Base-by-base conservation (phyloP, 139 green algal species). In the Chlamydomonas sphaeroides region DNA sequence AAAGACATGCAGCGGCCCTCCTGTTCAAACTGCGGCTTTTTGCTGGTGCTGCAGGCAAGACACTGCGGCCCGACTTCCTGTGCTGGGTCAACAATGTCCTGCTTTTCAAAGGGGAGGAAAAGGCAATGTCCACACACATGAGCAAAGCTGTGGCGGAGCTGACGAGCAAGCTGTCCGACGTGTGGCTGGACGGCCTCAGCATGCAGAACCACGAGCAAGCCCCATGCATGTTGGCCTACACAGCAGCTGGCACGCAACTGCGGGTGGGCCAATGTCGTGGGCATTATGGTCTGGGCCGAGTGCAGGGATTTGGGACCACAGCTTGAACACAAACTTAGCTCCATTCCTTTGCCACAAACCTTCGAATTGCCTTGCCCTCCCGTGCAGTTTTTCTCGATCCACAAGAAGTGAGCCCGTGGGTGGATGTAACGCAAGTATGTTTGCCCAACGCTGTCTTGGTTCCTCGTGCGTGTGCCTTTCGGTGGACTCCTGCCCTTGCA, bases 101-200 rank as follows among this genome's bases (percentile, higher is more conserved):
- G 66, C 66, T 72, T 18, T 72, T 72, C 39, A 72, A 72, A 39
- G 66, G 66, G 11, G 66, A 72, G 39, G 66, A 72, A 35, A 72
- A 56, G 39, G 66, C 66, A 15, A 35, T 18, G 21, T 14, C 53
- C 23, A 18, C 53, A 10, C 23, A 30, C 18, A 62, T 62, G 53
- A 28, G 23, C 21, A 18, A 28, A 30, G 53, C 53, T 5, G 23
- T 62, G 6, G 53, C 53, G 53, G 53, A 62, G 53, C 23, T 62
- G 53, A 30, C 21, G 53, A 62, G 23, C 21, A 62, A 62, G 18
- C 20, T 62, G 53, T 62, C 21, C 53, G 6, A 14, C 53, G 53
- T 62, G 17, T 62, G 20, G 21, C 53, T 62, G 20, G 21, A 28
- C 53, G 53, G 20, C 53, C 21, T 62, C 53, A 56, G 48, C 48